Conservation (phyloP, 164 flowering plant genomes). For the Umbellularia californica region DNA sequence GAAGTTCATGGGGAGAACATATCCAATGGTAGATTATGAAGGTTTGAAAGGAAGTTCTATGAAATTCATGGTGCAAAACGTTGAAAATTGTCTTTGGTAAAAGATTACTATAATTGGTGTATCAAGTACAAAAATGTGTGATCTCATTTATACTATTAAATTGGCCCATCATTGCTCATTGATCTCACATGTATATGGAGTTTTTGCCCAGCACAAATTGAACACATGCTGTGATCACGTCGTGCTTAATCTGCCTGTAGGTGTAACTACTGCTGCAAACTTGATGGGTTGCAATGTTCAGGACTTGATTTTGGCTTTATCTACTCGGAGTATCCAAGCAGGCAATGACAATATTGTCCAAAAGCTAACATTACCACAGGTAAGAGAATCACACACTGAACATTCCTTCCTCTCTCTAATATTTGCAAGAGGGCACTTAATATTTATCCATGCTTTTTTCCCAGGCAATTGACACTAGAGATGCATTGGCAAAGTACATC, state of each 20-base stretch:
- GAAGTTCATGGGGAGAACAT: neutral
- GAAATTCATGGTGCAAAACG: neutral
- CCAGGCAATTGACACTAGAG: constrained; percentile 80
- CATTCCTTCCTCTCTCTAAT: neutral
- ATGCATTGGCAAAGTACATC: constrained; percentile 77
- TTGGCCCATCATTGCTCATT: no score
- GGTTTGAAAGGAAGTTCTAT: neutral
- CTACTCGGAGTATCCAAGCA: constrained; percentile 53
- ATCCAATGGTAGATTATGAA: neutral
- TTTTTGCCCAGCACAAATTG: neutral
- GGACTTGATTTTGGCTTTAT: constrained; percentile 55
- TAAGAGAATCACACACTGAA: constrained; percentile 16
- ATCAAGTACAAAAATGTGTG: no score
- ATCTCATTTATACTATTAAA: neutral
- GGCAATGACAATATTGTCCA: constrained; percentile 59
- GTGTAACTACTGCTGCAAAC: constrained; percentile 58
- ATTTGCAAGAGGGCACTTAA: neutral
- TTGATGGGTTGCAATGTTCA: constrained; percentile 66
- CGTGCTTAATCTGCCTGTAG: constrained; percentile 34
- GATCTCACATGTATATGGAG: neutral
- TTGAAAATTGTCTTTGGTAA: neutral
- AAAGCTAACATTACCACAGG: constrained; percentile 73
- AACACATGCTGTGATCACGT: neutral
- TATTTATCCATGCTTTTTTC: constrained; percentile 10
- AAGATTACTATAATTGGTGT: no score